Evolutionary conservation across 2,329 filamentous ascomycete genomes (phyloP).

Genomic region (Alternaria incomplexa): DNA sequence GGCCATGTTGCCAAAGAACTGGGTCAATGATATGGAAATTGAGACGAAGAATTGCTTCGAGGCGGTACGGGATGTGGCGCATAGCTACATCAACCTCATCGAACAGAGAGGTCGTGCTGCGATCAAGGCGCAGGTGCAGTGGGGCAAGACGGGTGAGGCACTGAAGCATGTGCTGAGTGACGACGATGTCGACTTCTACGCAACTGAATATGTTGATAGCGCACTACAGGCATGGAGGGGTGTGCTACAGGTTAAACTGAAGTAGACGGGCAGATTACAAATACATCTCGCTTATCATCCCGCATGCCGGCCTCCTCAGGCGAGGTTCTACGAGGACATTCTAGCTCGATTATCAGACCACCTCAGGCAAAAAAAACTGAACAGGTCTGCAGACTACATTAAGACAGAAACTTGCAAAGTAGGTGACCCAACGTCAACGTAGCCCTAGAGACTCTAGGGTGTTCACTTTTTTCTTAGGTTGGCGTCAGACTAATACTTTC

Average conservation of each 20-base stretch:
- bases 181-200: constrained; percentile 32
- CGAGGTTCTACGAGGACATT: background rate
- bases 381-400: background rate
- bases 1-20: constrained; percentile 19
- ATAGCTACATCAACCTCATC: constrained; percentile 27
- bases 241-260: constrained; percentile 42
- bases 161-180: constrained; percentile 28
- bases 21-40: constrained; percentile 14
- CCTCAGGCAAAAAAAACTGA: too few relatives aligned
- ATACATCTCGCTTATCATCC: background rate
- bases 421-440: background rate
- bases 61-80: constrained; percentile 18
- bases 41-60: constrained; percentile 19
- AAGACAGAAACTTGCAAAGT: background rate
- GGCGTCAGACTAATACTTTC: background rate
- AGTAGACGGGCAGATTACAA: constrained; percentile 18
- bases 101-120: constrained; percentile 24
- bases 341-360: background rate
- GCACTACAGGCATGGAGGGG: constrained; percentile 39
- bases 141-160: constrained; percentile 31
- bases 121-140: constrained; percentile 29
- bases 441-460: background rate
- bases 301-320: background rate
- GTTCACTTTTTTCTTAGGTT: background rate
- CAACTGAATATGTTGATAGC: constrained; percentile 40